Percentiles rank a stretch among this genome's conserved stretches.
Conservation (phyloP, 345 rosid species). For the Eucalyptus pumila region DNA sequence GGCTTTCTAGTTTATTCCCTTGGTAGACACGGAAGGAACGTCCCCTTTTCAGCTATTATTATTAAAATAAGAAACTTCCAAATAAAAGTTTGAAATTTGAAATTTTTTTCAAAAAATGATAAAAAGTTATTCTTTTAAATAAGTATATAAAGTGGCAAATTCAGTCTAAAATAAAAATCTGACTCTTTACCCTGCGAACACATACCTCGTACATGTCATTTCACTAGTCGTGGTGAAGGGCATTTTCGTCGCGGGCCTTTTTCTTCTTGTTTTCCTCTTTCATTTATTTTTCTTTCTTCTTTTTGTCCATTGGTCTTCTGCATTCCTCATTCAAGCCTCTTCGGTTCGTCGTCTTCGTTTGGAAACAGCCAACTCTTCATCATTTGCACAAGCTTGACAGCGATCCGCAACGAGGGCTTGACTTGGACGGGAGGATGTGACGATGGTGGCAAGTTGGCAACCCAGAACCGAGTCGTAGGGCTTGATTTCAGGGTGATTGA, state of each 20-base stretch:
- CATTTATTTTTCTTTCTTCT: no score
- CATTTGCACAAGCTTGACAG: neutral
- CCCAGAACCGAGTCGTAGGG: neutral
- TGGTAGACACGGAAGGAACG: neutral
- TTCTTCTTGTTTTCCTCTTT: no score
- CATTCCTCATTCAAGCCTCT: neutral
- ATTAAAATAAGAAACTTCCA: neutral
- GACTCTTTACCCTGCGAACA: fast-evolving
- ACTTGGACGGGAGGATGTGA: neutral
- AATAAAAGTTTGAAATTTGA: neutral
- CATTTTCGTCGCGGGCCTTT: neutral
- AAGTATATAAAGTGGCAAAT: neutral
- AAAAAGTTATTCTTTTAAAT: no score
- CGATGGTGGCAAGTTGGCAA: neutral
- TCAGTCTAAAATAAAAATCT: neutral
- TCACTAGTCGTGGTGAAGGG: neutral
- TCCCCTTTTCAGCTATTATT: neutral
- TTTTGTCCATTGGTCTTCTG: no score
- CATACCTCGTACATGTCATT: neutral
- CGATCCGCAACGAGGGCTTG: neutral
- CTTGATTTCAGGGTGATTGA: neutral
- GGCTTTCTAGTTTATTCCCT: neutral
- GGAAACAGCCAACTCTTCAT: neutral
- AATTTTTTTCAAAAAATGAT: no score
- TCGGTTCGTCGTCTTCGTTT: neutral